Evolutionary conservation across 2,329 filamentous ascomycete genomes (phyloP).

Genomic region (Fusarium sublunatum): DNA sequence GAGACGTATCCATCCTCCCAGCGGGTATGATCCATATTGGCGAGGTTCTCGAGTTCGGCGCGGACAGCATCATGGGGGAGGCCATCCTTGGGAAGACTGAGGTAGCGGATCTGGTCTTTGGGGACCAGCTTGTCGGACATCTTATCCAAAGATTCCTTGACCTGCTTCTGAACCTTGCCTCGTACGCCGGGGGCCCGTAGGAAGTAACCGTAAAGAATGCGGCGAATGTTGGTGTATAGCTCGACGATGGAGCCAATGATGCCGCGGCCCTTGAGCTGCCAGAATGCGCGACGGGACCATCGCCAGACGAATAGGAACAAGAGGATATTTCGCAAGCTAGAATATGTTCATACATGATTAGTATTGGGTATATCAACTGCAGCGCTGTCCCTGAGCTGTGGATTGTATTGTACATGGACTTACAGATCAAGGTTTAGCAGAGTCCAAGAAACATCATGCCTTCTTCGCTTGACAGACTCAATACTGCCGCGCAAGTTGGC

Average conservation of each 20-base stretch:
- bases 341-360: not conserved
- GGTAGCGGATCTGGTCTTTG: conserved; percentile 76
- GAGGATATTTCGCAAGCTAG: conserved; percentile 85
- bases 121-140: conserved; percentile 87
- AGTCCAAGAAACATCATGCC: conserved; percentile 66
- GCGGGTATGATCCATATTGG: conserved; percentile 89
- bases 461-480: conserved; percentile 67
- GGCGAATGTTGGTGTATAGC: conserved; percentile 76
- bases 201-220: conserved; percentile 85
- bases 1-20: conserved; percentile 98
- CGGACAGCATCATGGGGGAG: conserved; percentile 83
- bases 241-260: conserved; percentile 81
- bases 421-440: conserved; percentile 77
- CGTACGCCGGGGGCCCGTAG: conserved; percentile 88
- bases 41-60: conserved; percentile 81
- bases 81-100: conserved; percentile 83
- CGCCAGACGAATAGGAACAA: conserved; percentile 90
- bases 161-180: conserved; percentile 84
- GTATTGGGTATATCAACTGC: not conserved
- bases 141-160: conserved; percentile 82
- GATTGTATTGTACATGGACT: conserved; percentile 50
- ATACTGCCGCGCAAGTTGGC: conserved; percentile 76
- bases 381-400: not conserved
- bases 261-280: conserved; percentile 90
- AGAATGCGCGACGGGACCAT: conserved; percentile 81